phyloP scores from a whole-genome alignment of 2,329 filamentous ascomycete species.

The Fusarium nelsonii region DNA sequence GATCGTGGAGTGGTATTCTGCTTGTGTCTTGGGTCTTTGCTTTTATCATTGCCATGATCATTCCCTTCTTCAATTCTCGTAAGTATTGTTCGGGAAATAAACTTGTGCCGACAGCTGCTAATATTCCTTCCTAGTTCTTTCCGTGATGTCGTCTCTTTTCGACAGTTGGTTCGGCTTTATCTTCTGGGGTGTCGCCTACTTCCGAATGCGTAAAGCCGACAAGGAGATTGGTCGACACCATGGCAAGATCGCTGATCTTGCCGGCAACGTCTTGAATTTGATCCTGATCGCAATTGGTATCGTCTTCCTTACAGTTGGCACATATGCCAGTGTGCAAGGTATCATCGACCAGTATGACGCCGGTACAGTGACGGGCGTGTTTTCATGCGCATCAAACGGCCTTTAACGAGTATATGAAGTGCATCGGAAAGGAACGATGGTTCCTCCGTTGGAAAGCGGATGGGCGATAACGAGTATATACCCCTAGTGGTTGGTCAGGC shows the following conservation, averaged over 20 bases:
- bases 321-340: conserved; percentile 80
- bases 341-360: conserved; percentile 79
- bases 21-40: conserved; percentile 81
- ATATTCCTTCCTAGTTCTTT: conserved; percentile 61
- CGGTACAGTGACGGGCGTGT: conserved; percentile 76
- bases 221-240: conserved; percentile 64
- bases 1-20: conserved; percentile 80
- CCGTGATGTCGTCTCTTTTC: conserved; percentile 87
- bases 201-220: conserved; percentile 78
- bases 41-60: conserved; percentile 92
- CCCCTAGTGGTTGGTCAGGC: conserved; percentile 11
- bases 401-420: conserved; percentile 56
- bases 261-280: conserved; percentile 76
- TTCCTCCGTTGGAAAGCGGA: not conserved
- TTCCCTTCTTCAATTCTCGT: conserved; percentile 89
- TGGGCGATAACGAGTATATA: conserved; percentile 17
- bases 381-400: conserved; percentile 78
- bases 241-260: conserved; percentile 62
- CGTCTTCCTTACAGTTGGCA: conserved; percentile 85
- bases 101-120: not conserved
- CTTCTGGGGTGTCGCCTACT: conserved; percentile 88
- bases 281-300: conserved; percentile 79
- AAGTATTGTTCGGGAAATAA: conserved; percentile 45
- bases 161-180: conserved; percentile 96
- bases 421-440: not conserved